A percentile compares a stretch with the other conserved stretches of the same genome.
These are phyloP conservation scores for Scedosporium dehoogii DNA, from an alignment of 2,329 filamentous ascomycete species.

Conservation along the genomic window DNA sequence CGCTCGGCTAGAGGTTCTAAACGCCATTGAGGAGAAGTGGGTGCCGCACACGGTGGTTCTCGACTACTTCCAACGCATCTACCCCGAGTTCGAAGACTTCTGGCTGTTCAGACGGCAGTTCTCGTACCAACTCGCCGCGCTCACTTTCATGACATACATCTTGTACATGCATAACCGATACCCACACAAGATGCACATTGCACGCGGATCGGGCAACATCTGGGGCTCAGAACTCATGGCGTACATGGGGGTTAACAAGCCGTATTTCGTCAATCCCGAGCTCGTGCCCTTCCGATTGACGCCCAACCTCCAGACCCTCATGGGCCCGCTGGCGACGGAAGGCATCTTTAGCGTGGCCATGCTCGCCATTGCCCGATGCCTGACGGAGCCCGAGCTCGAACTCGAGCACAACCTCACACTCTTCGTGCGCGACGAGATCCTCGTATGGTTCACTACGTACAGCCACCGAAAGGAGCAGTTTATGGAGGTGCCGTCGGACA, in stretches of 20 bases:
- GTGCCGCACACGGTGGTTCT: slow-evolving; percentile 74
- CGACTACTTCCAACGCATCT: slow-evolving; percentile 81
- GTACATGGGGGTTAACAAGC: slow-evolving; percentile 72
- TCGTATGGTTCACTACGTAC: slow-evolving; percentile 79
- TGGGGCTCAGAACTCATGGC: slow-evolving; percentile 95
- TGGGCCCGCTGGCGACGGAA: slow-evolving; percentile 92
- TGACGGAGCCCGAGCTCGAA: slow-evolving; percentile 81
- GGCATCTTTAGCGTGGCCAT: slow-evolving; percentile 92
- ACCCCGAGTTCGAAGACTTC: slow-evolving; percentile 85
- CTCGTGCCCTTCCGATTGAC: slow-evolving; percentile 95
- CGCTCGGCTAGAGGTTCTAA: slow-evolving; percentile 82
- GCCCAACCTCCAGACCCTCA: slow-evolving; percentile 88
- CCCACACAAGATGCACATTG: slow-evolving; percentile 90
- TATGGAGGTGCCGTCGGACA: slow-evolving; percentile 40
- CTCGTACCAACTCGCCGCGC: slow-evolving; percentile 84
- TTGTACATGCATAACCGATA: slow-evolving; percentile 96
- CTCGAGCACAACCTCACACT: slow-evolving; percentile 91
- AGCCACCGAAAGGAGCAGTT: slow-evolving; percentile 50
- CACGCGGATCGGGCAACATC: slow-evolving; percentile 77
- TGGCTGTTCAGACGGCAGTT: slow-evolving; percentile 98
- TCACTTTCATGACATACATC: slow-evolving; percentile 98
- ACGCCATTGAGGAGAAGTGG: slow-evolving; percentile 87
- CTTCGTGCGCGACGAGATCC: slow-evolving; percentile 96
- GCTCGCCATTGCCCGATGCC: slow-evolving; percentile 91
- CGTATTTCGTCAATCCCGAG: slow-evolving; percentile 90